Evolutionary conservation across 2,329 filamentous ascomycete species (phyloP), one percentile per base, ranked within the genome.

Genomic region (Graphiopsis chlorocephala): DNA sequence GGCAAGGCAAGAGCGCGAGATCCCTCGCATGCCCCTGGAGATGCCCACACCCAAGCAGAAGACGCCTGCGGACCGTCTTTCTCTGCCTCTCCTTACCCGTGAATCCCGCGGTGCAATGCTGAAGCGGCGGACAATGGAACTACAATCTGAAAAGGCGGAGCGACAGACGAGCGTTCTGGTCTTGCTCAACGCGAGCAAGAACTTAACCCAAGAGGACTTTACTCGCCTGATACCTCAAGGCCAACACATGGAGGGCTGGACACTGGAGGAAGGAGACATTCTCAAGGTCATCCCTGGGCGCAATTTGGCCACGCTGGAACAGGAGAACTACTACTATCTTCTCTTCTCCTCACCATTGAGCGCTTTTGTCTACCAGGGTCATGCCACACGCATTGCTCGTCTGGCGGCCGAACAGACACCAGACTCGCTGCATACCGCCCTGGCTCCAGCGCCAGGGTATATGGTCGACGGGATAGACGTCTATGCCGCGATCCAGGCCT

Each of bases 201-300:
- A 84, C 23, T 81, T 93, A 50, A 80, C 81, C 23, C 85, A 88
- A 70, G 85, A 84, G 68, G 91, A 94, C 78, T 93, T 94, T 76
- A 83, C 86, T 68, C 87, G 90, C 63, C 77, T 93, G 20, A 83
- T 86, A 5, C 84, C 84, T 1, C 85, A 83, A 70, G 86, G 86
- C 53, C 77, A 81, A 62, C 86, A 90, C 69, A 84, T 93, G 35
- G 86, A 89, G 67, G 84, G 84, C 47, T 93, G 90, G 90, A 70
- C 65, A 7, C 81, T 84, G 20, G 71, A 75, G 20, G 73, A 78
- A 11, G 82, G 81, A 63, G 86, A 86, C 29, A 86, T 92, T 33
- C 20, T 70, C 38, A 65, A 70, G 81, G 84, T 90, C 45, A 83
- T 90, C 26, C 90, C 90, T 67, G 85, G 83, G 53, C 87, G 89